These are phyloP conservation scores for Irpex lacteus DNA, from an alignment of 1,284 basidiomycete genomes.

Conservation along the genomic window DNA sequence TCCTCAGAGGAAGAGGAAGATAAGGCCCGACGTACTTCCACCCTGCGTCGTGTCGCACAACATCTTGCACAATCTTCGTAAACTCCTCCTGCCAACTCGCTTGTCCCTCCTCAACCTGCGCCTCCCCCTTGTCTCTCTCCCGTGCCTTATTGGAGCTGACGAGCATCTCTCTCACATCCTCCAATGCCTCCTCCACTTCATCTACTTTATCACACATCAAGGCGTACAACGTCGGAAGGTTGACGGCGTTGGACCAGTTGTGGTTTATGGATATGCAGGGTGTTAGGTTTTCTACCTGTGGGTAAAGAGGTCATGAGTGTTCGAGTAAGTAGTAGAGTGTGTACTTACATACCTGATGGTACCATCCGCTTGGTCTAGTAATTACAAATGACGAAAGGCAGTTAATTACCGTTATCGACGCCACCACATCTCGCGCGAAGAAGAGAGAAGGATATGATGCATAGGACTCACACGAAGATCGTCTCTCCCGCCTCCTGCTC, in stretches of 20 bases:
- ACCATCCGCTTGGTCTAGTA: constrained; percentile 31
- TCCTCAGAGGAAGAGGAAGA: background rate
- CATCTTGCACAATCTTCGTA: constrained; percentile 28
- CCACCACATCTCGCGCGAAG: background rate
- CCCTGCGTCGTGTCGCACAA: constrained; percentile 32
- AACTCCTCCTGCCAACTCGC: constrained; percentile 24
- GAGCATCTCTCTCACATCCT: constrained; percentile 27
- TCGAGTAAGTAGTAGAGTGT: too few relatives aligned
- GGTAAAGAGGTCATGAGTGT: too few relatives aligned
- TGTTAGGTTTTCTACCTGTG: constrained; percentile 30
- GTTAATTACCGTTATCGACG: too few relatives aligned
- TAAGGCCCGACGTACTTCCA: constrained; percentile 26
- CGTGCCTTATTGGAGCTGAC: background rate
- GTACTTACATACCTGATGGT: constrained; percentile 26
- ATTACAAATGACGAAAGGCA: background rate
- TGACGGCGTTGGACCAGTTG: constrained; percentile 33
- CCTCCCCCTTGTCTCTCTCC: background rate
- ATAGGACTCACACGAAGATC: constrained; percentile 27
- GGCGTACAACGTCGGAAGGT: constrained; percentile 28
- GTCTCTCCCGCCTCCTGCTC: constrained; percentile 29
- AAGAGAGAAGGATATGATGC: background rate
- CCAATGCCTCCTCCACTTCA: constrained; percentile 29
- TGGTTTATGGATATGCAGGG: constrained; percentile 32
- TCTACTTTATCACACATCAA: constrained; percentile 30
- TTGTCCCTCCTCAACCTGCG: background rate